Conservation (phyloP, 495 filamentous ascomycete genomes). For the Massariosphaeria phaeospora region DNA sequence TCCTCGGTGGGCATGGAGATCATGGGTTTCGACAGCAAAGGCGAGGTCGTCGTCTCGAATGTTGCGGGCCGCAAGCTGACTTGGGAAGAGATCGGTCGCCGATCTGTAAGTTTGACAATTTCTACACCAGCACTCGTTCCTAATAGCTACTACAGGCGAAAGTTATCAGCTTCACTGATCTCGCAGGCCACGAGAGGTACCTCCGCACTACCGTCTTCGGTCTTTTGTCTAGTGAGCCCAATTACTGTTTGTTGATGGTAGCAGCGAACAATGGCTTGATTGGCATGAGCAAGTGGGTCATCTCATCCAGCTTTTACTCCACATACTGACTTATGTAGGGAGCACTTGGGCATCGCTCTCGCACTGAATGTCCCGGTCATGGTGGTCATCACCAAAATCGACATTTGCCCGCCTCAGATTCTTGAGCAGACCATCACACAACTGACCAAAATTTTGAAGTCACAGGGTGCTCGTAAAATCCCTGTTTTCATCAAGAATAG, state of each 20-base stretch:
- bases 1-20: constrained; percentile 98
- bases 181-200: constrained; percentile 94
- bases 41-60: constrained; percentile 74
- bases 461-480: constrained; percentile 88
- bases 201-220: constrained; percentile 96
- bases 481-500: constrained; percentile 93
- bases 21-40: constrained; percentile 90
- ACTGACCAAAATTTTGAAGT: constrained; percentile 85
- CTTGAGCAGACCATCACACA: constrained; percentile 91
- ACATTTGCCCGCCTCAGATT: constrained; percentile 96
- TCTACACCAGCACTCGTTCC: neutral
- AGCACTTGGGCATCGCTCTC: constrained; percentile 92
- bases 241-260: constrained; percentile 98
- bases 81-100: constrained; percentile 97
- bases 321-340: constrained; percentile 39
- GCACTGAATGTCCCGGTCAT: constrained; percentile 96
- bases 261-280: constrained; percentile 96
- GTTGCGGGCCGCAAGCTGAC: constrained; percentile 82
- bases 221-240: constrained; percentile 86
- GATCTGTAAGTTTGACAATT: constrained; percentile 52
- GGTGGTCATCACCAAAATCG: constrained; percentile 98
- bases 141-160: constrained; percentile 54
- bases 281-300: constrained; percentile 77
- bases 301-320: neutral
- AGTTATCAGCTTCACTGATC: constrained; percentile 93